phyloP scores from a whole-genome alignment of 176 grass and related monocot genomes.

The Pontederia paniculata region DNA sequence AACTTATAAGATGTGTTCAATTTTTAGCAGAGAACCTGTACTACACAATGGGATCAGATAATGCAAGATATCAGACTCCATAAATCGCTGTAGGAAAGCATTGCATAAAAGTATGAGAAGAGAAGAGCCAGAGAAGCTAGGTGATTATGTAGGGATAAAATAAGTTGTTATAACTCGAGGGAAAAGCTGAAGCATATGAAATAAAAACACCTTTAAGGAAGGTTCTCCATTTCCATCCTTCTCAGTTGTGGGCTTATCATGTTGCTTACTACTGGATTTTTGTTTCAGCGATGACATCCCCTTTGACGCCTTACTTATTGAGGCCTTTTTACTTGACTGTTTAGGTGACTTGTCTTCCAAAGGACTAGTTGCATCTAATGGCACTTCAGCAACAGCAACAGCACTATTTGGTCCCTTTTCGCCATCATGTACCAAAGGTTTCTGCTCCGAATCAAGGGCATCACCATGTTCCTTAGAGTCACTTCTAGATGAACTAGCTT shows the following conservation, averaged over 20 bases:
- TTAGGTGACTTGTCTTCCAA: background rate
- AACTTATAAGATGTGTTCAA: too few relatives aligned
- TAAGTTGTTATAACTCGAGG: too few relatives aligned
- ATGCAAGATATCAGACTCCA: too few relatives aligned
- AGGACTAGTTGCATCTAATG: background rate
- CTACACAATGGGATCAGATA: too few relatives aligned
- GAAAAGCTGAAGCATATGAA: background rate
- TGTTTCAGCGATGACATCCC: slow-evolving; percentile 27
- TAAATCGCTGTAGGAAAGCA: too few relatives aligned
- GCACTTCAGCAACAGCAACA: slow-evolving; percentile 3
- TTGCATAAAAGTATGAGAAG: too few relatives aligned
- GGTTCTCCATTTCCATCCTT: slow-evolving; percentile 23
- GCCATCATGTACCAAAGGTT: slow-evolving; percentile 13
- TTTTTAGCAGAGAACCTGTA: too few relatives aligned
- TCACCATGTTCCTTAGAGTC: slow-evolving; percentile 26
- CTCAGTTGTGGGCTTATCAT: slow-evolving; percentile 19
- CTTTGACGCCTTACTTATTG: slow-evolving; percentile 17
- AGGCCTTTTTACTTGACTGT: slow-evolving; percentile 2
- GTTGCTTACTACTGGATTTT: slow-evolving; percentile 21
- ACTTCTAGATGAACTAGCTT: background rate
- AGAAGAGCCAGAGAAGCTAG: too few relatives aligned
- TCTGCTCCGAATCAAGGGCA: slow-evolving; percentile 34
- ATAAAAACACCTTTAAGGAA: slow-evolving; percentile 36
- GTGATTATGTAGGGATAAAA: too few relatives aligned
- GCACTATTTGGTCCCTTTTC: slow-evolving; percentile 26